A percentile compares a stretch with the other conserved stretches of the same genome.
phyloP scores from a whole-genome alignment of 805 yeast species.

The Pichia paraexigua region DNA sequence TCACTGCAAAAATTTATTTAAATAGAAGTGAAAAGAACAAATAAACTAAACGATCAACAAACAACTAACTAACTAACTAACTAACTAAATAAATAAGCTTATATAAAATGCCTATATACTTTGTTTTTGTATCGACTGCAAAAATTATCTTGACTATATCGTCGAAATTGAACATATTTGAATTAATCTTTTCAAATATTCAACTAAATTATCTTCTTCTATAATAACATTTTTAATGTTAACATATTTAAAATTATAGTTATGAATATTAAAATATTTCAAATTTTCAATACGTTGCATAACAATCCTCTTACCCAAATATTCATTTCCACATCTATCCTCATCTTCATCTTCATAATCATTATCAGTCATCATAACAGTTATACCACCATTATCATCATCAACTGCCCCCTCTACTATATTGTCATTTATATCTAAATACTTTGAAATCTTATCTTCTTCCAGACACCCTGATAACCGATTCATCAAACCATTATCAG shows the following conservation, averaged over 20 bases:
- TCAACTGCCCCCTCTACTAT: background rate
- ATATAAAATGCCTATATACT: background rate
- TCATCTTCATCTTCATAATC: background rate
- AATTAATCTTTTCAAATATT: background rate
- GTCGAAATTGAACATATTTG: background rate
- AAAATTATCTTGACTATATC: background rate
- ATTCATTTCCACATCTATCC: no score
- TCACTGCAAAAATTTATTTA: constrained; percentile 85
- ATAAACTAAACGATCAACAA: background rate
- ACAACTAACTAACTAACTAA: no score
- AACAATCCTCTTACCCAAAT: background rate
- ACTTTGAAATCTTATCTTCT: background rate
- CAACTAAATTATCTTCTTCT: background rate
- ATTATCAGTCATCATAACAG: background rate
- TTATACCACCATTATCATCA: background rate
- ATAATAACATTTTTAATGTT: constrained; percentile 3
- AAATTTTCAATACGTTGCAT: constrained; percentile 1
- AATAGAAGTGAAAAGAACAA: constrained; percentile 9
- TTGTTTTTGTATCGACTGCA: background rate
- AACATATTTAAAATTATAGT: constrained; percentile 3
- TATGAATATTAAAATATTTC: constrained; percentile 3
- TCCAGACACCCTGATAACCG: background rate
- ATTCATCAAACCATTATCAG: background rate
- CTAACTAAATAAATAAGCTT: background rate
- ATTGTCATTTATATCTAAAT: background rate